These are phyloP conservation scores for Vigna mungo DNA, from an alignment of 306 rosid genomes.

Conservation along the genomic window DNA sequence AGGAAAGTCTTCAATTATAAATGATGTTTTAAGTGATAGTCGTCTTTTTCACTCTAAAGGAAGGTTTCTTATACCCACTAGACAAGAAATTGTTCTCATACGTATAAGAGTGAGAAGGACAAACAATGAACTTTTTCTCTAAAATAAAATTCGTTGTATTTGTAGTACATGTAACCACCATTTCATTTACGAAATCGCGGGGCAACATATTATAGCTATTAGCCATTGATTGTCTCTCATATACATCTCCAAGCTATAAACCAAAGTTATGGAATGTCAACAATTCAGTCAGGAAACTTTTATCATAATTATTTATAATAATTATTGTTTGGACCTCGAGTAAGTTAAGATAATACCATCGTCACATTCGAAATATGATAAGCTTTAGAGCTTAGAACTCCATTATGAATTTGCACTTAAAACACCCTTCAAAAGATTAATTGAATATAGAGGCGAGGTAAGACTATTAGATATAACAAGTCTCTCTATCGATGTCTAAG, in stretches of 20 bases:
- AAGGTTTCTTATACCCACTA: not conserved
- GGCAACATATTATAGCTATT: not conserved
- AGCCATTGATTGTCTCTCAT: not conserved
- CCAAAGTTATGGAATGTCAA: not conserved
- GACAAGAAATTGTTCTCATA: not conserved
- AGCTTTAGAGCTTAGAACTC: too few species aligned
- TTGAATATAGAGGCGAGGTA: too few species aligned
- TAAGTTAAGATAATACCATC: too few species aligned
- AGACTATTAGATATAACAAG: too few species aligned
- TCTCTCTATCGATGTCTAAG: too few species aligned
- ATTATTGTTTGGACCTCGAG: too few species aligned
- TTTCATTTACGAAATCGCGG: too few species aligned
- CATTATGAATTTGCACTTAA: too few species aligned
- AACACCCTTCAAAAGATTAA: too few species aligned
- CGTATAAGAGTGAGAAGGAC: not conserved
- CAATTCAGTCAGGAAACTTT: not conserved
- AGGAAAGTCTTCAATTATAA: not conserved
- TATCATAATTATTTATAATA: not conserved
- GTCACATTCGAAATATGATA: too few species aligned
- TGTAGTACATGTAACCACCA: too few species aligned
- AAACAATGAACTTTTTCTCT: not conserved
- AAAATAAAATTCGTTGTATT: not conserved
- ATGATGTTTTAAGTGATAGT: not conserved
- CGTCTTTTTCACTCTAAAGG: not conserved
- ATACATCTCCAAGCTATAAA: not conserved